Evolutionary conservation across 1,139 yeast genomes (phyloP).

Genomic region (Suhomyces panamericanus): DNA sequence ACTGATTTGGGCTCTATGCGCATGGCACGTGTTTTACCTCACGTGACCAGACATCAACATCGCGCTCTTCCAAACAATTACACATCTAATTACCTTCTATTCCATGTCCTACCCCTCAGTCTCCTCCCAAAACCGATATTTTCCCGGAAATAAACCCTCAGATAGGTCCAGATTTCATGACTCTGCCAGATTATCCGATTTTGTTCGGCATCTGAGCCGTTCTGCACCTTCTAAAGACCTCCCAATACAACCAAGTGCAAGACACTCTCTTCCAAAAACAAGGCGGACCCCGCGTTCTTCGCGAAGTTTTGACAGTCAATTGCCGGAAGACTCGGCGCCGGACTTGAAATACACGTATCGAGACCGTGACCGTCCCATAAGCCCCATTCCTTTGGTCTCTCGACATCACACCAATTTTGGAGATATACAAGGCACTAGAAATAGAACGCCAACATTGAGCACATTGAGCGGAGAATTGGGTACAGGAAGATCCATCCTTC

Average conservation of each 20-base stretch:
- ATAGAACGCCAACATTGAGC: neutral
- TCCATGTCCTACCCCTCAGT: neutral
- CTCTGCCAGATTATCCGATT: slow-evolving; percentile 3
- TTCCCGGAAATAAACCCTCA: neutral
- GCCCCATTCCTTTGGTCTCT: neutral
- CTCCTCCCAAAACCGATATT: neutral
- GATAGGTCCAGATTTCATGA: slow-evolving; percentile 7
- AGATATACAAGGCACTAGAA: neutral
- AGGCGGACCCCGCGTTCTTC: neutral
- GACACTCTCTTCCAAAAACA: neutral
- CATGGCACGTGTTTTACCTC: neutral
- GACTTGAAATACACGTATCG: neutral
- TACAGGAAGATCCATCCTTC: neutral
- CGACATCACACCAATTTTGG: neutral
- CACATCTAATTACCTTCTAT: neutral
- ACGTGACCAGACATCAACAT: neutral
- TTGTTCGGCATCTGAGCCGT: neutral
- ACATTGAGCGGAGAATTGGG: neutral
- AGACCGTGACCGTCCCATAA: neutral
- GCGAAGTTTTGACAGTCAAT: neutral
- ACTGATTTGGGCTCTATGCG: neutral
- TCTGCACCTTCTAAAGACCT: neutral
- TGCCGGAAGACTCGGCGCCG: neutral
- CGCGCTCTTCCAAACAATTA: neutral
- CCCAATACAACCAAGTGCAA: neutral